Evolutionary conservation across 306 rosid genomes (phyloP).

Genomic region (Canavalia gladiata): DNA sequence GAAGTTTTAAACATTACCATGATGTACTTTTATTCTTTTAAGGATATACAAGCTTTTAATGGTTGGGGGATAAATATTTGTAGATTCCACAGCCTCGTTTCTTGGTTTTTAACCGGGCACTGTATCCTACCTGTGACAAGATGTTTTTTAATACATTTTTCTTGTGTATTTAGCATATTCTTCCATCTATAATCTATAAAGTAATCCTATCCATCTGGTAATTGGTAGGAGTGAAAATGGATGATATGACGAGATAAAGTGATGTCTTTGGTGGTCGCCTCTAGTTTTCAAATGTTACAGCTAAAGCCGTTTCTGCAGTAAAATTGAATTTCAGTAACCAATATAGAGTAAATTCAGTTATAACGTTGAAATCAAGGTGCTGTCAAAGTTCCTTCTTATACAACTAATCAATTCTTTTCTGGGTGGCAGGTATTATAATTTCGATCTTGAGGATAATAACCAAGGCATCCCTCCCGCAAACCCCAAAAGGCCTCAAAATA

Average conservation of each 20-base stretch:
- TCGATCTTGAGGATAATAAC: conserved; percentile 85
- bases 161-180: conserved; percentile 41
- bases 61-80: conserved; percentile 9
- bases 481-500: conserved; percentile 77
- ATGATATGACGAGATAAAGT: not conserved
- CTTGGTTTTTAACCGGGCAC: conserved; percentile 26
- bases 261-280: conserved; percentile 2
- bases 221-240: not conserved
- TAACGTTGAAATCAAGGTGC: not conserved
- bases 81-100: conserved; percentile 43
- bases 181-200: conserved; percentile 9
- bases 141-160: not conserved
- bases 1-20: conserved; percentile 29
- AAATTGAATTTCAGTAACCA: conserved; percentile 20
- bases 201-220: conserved; percentile 30
- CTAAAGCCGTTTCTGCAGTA: not conserved
- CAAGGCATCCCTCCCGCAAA: conserved; percentile 83
- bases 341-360: not conserved
- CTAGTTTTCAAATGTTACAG: conserved; percentile 30
- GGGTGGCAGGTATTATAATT: conserved; percentile 75
- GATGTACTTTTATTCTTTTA: conserved; percentile 35
- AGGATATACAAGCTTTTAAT: conserved; percentile 46
- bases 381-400: not conserved
- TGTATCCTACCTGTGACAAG: conserved; percentile 23
- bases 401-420: conserved; percentile 32